Evolutionary conservation across 176 grass and related monocot genomes (phyloP).

Genomic region (Lolium multiflorum): DNA sequence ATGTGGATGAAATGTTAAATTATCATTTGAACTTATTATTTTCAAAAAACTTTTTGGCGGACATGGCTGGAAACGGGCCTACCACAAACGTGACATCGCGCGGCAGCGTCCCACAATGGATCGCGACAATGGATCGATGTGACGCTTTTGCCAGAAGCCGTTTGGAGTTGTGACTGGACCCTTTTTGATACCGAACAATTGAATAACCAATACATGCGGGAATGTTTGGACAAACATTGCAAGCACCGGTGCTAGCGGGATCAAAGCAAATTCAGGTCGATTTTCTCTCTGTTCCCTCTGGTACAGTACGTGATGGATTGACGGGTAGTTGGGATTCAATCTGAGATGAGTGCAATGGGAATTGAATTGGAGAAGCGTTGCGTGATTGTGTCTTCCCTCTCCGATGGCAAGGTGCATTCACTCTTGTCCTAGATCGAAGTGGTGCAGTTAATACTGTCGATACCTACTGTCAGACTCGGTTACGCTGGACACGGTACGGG

Average conservation of each 20-base stretch:
- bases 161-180: too few species aligned
- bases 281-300: not conserved
- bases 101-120: too few species aligned
- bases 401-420: not conserved
- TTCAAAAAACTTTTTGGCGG: too few species aligned
- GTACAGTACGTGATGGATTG: not conserved
- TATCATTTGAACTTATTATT: too few species aligned
- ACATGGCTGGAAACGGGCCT: too few species aligned
- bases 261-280: not conserved
- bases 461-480: not conserved
- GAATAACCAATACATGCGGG: not conserved
- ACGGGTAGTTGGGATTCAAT: not conserved
- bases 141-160: too few species aligned
- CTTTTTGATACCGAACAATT: not conserved
- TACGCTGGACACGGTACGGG: too few species aligned
- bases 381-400: too few species aligned
- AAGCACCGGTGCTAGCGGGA: not conserved
- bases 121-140: too few species aligned
- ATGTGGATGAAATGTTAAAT: too few species aligned
- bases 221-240: too few species aligned
- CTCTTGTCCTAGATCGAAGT: slow-evolving; percentile 4
- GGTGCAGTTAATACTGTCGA: slow-evolving; percentile 25
- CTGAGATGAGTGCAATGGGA: not conserved
- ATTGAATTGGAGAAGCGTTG: not conserved
- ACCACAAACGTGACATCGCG: too few species aligned